A percentile compares a stretch with the other conserved stretches of the same genome.
Conservation (phyloP, 148 eudicot species). For the Suaeda aralocaspica region DNA sequence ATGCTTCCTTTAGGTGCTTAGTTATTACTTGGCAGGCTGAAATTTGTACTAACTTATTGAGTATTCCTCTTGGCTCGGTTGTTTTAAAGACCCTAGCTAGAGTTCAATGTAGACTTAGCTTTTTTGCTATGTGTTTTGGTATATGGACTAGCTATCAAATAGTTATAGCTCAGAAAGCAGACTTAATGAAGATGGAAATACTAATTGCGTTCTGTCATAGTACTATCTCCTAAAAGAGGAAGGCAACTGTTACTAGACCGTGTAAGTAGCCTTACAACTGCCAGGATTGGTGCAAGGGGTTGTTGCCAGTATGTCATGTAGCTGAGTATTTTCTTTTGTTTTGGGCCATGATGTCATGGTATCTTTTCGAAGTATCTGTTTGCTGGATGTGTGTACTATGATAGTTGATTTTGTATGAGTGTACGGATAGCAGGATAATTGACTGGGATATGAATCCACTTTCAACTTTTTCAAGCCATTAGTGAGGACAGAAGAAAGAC, state of each 20-base stretch:
- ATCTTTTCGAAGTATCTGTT: not conserved
- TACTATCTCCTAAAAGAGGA: not conserved
- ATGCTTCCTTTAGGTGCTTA: not conserved
- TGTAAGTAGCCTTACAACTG: not conserved
- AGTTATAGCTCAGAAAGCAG: not conserved
- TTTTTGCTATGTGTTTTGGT: not conserved
- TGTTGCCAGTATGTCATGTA: not conserved
- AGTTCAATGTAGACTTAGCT: not conserved
- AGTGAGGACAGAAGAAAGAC: not conserved
- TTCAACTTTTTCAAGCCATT: not conserved
- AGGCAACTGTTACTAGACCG: not conserved
- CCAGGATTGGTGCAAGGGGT: not conserved
- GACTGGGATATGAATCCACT: not conserved
- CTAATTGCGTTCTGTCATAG: not conserved
- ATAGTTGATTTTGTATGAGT: constrained; percentile 10
- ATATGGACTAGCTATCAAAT: not conserved
- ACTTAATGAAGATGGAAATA: not conserved
- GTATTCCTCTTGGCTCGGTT: not conserved
- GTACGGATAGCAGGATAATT: not conserved
- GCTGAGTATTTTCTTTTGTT: not conserved
- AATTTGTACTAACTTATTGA: not conserved
- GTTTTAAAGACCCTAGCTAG: not conserved
- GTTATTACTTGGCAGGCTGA: constrained; percentile 2
- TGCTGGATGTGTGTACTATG: not conserved
- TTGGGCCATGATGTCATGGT: not conserved